Conservation (phyloP, 2,329 filamentous ascomycete genomes). For the Talaromyces verruculosus region DNA sequence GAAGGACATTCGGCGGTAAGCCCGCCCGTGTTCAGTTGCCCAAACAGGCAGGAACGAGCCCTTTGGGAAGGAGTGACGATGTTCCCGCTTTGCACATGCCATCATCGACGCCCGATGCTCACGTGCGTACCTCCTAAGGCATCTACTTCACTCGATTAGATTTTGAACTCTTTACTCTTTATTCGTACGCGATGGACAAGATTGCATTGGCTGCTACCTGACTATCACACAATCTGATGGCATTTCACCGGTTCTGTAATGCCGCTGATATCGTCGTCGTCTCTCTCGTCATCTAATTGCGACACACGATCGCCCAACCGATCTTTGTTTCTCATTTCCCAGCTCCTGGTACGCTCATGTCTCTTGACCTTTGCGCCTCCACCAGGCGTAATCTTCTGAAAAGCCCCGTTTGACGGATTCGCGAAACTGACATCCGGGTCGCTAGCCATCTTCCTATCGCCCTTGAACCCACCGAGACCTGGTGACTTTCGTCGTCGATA, state of each 20-base stretch:
- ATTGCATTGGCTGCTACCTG: background rate
- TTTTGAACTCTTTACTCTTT: background rate
- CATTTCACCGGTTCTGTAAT: slow-evolving; percentile 47
- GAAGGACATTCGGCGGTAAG: background rate
- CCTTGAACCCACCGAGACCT: slow-evolving; percentile 57
- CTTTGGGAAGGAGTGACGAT: slow-evolving; percentile 1
- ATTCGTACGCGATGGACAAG: background rate
- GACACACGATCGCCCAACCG: slow-evolving; percentile 25
- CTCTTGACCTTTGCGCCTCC: slow-evolving; percentile 31
- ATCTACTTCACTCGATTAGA: background rate
- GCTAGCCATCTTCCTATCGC: slow-evolving; percentile 53
- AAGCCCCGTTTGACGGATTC: slow-evolving; percentile 42
- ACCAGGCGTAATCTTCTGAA: slow-evolving; percentile 26
- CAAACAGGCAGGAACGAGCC: background rate
- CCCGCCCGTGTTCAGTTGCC: background rate
- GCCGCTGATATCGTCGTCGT: slow-evolving; percentile 38
- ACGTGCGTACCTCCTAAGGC: background rate
- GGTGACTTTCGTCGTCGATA: slow-evolving; percentile 40
- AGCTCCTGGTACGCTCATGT: slow-evolving; percentile 58
- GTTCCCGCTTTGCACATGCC: slow-evolving; percentile 7
- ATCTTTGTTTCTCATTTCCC: slow-evolving; percentile 52
- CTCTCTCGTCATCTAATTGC: slow-evolving; percentile 47
- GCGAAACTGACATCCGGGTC: slow-evolving; percentile 54
- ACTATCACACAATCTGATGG: slow-evolving; percentile 49
- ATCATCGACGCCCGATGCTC: background rate